Base-by-base conservation (phyloP, 2,329 filamentous ascomycete genomes). In the Tolypocladium nubicola region DNA sequence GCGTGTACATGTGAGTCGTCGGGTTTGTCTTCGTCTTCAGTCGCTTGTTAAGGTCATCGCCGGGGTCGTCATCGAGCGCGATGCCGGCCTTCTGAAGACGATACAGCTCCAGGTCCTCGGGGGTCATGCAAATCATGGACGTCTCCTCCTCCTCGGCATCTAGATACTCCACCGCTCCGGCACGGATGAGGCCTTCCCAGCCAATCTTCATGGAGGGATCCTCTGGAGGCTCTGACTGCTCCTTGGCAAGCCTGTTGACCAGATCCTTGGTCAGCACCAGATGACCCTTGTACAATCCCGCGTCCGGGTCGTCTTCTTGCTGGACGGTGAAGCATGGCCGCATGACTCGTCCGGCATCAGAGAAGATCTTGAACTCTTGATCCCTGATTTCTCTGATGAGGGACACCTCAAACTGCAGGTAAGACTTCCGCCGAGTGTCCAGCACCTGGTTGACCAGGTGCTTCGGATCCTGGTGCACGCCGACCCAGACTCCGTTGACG, bases 131-230 rank as follows among this genome's bases (percentile, higher is more conserved):
- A 68, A 99, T 99, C 94, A 99, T 99, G 43, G 94, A 87, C 0
- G 91, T 96, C 72, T 99, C 95, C 70, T 99, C 94, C 77, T 99
- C 95, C 69, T 99, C 95, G 0, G 94, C 94, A 71, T 99, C 94
- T 13, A 99, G 83, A 67, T 97, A 97, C 70, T 99, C 94, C 41
- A 99, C 88, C 3, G 91, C 90, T 72, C 93, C 94, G 14, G 84
- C 83, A 58, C 87, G 83, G 49, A 96, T 85, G 45, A 99, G 78
- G 21, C 90, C 89, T 64, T 91, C 84, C 91, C 95, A 99, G 55
- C 91, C 92, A 66, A 89, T 93, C 64, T 86, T 88, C 37, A 79
- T 71, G 1, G 73, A 74, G 38, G 80, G 78, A 47, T 86, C 83
- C 26, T 80, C 76, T 52, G 84, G 82, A 21, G 87, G 75, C 52